Base-by-base conservation (phyloP, 2,329 filamentous ascomycete genomes). In the Aspergillus sclerotialis region DNA sequence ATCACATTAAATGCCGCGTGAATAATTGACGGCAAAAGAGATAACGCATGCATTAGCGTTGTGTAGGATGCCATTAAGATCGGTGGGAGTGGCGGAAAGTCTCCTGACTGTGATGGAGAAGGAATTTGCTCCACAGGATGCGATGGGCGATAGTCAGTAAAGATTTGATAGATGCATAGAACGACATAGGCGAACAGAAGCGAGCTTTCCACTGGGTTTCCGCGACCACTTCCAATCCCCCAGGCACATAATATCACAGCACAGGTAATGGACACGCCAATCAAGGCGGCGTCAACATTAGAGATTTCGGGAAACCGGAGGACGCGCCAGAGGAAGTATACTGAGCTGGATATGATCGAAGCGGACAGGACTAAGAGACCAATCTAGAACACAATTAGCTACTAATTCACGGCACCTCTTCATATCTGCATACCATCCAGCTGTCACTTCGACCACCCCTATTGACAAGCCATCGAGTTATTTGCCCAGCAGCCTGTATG, bases 1-100 rank as follows among this genome's bases (percentile, higher is more conserved):
- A 95, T 77, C 52, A 96, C 86, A 43, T 81, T 85, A 52, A 94
- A 82, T 0, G 81, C 83, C 0, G 86, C 89, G 60, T 85, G 84
- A 4, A 93, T 79, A 17, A 84, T 88, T 3, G 76, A 82, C 3
- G 87, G 90, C n/a, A 94, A 70, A 4, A 81, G 82, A 36, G 85
- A 84, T 24, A 96, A 69, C 30, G 89, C 76, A 49, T 93, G 85
- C 30, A 95, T 70, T 28, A 96, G 69, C 1, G 90, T 95, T 16
- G 88, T 90, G 63, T 95, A 96, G 5, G 89, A 95, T 4, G 90
- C 92, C 90, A 96, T 96, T 60, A 98, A 90, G 45, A 96, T 88
- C 1, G 92, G 92, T 10, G 92, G 92, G 28, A 98, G 72, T n/a
- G 92, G 92, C 25, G 92, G 92, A 42, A 96, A 92, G 16, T 94